Conservation (phyloP, 2,329 filamentous ascomycete genomes). For the Fusarium continuum region DNA sequence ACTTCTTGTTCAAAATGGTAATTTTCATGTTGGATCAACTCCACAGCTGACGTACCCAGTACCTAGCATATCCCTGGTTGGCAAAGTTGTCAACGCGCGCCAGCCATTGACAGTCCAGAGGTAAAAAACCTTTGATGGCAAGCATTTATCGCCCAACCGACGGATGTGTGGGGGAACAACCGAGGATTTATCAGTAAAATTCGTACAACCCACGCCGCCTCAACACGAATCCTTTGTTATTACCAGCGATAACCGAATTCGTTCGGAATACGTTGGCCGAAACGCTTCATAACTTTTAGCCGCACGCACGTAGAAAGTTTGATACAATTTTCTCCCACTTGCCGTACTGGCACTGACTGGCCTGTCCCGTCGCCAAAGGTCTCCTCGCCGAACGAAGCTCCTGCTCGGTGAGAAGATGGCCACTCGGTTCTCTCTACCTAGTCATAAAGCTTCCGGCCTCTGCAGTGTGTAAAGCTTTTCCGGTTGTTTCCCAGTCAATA, state of each 20-base stretch:
- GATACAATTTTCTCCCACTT: conserved; percentile 5
- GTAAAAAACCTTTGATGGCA: conserved; percentile 6
- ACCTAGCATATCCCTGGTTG: conserved; percentile 27
- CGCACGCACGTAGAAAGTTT: background rate
- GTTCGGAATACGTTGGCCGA: conserved; percentile 13
- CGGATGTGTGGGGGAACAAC: conserved; percentile 32
- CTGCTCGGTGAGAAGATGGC: background rate
- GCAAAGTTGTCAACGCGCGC: conserved; percentile 2
- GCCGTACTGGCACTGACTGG: background rate
- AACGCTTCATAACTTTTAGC: conserved; percentile 1
- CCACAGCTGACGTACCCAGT: conserved; percentile 38
- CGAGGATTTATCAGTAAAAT: conserved; percentile 12
- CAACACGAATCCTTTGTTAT: conserved; percentile 21
- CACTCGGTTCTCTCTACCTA: background rate
- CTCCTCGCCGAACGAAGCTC: no score
- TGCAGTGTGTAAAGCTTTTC: background rate
- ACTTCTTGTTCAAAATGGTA: conserved; percentile 10
- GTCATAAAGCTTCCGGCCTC: conserved; percentile 4
- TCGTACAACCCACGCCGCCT: conserved; percentile 4
- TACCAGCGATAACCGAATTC: conserved; percentile 17
- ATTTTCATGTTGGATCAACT: conserved; percentile 20
- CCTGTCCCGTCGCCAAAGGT: no score
- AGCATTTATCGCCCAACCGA: conserved; percentile 13
- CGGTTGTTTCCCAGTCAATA: conserved; percentile 34
- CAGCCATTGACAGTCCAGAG: conserved; percentile 8